Evolutionary conservation across 2,329 filamentous ascomycete genomes (phyloP), one percentile per base, ranked within the genome.

Genomic region (Emmonsiellopsis sp.): DNA sequence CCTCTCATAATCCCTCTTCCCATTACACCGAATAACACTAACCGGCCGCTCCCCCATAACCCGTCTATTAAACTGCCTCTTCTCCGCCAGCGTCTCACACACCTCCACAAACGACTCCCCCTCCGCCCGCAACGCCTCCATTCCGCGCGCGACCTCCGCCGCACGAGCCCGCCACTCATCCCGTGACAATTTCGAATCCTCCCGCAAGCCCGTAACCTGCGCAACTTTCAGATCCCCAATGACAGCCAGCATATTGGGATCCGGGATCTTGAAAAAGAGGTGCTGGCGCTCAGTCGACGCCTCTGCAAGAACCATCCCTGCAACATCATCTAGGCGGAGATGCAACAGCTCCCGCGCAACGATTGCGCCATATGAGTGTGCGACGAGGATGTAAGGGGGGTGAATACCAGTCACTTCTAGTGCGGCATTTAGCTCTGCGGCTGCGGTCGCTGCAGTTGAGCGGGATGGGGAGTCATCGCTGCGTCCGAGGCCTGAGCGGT

Each of bases 291-390:
- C 71, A 1, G 68, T 68, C 27, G 65, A 60, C 17, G 62, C 65
- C 21, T 74, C 70, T 4, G 55, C 59, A 6, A 73, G 62, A 1
- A 73, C 68, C 61, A 72, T 68, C 1, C 70, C 69, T 1, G 56
- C 61, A 2, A 72, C 63, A 6, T 63, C 57, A 2, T 57, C 57
- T 0, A 59, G 53, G 33, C 63, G 59, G 0, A 67, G 54, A 52
- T 72, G 65, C 11, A 73, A 56, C 51, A 65, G 72, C 48, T 72
- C 68, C 5, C 71, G 64, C 14, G 68, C 67, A 42, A 72, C 58
- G 42, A 72, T 66, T 0, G 61, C 70, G 6, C 71, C 71, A 49
- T 71, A 74, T 9, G 69, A 72, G 55, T 74, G 71, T 1, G 62
- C 70, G 2, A 67, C 62, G 5, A 74, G 58, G 2, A 71, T 42